A percentile compares a stretch with the other conserved stretches of the same genome.
Evolutionary conservation across 495 filamentous ascomycete genomes (phyloP).

Genomic region (Aspergillus bridgeri): DNA sequence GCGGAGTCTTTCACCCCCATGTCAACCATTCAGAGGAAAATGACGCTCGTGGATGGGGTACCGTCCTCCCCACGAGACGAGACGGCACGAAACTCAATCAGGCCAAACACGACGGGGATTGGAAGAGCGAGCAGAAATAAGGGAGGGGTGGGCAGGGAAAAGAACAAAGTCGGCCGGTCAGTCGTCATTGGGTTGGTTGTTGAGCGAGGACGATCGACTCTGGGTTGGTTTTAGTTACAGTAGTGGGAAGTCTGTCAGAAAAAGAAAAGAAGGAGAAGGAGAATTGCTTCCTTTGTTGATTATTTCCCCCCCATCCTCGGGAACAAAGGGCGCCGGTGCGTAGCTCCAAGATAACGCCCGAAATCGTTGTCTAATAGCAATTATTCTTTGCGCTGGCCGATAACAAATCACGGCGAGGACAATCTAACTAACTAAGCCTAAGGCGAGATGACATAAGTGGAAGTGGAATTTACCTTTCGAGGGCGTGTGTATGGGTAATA

Average conservation of each 20-base stretch:
- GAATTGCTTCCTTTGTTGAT: too few relatives aligned
- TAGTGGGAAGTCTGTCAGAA: slow-evolving; percentile 2
- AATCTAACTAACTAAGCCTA: slow-evolving; percentile 1
- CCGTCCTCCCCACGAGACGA: slow-evolving; percentile 17
- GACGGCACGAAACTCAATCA: slow-evolving; percentile 22
- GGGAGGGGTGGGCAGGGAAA: slow-evolving; percentile 9
- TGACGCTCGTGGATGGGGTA: slow-evolving; percentile 18
- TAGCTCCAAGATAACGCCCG: not conserved
- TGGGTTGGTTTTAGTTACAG: slow-evolving; percentile 3
- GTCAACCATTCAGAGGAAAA: slow-evolving; percentile 18
- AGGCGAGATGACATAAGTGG: slow-evolving; percentile 6
- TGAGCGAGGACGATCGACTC: slow-evolving; percentile 14
- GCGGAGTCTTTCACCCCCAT: slow-evolving; percentile 8
- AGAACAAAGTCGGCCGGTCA: not conserved
- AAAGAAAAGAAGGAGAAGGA: not conserved
- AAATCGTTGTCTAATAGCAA: not conserved
- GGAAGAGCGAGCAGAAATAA: slow-evolving; percentile 6
- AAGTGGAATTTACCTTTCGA: not conserved
- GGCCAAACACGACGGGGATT: slow-evolving; percentile 13
- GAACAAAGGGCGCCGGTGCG: not conserved
- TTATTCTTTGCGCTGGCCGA: slow-evolving; percentile 2
- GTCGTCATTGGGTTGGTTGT: slow-evolving; percentile 5
- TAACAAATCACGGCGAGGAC: slow-evolving; percentile 2
- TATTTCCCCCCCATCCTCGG: too few relatives aligned
- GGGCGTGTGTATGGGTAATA: not conserved